Conservation (phyloP, 371 early-diverging fungal species). For the Fennellomyces sp. region DNA sequence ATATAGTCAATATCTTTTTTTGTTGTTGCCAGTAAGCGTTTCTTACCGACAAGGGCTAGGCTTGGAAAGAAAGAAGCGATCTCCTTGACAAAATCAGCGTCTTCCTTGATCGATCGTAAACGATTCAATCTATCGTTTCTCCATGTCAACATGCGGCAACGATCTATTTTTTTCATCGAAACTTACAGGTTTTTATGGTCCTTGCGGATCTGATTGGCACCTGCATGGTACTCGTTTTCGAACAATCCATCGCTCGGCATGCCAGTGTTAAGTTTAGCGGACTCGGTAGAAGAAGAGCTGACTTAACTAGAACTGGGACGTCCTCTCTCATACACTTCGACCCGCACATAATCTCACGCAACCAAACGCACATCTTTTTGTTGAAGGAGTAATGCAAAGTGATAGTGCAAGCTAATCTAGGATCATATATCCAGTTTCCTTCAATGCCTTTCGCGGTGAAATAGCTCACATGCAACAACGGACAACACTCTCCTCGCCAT, state of each 20-base stretch:
- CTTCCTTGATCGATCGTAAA: constrained; percentile 77
- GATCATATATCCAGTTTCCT: no score
- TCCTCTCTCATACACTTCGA: no score
- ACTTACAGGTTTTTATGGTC: constrained; percentile 48
- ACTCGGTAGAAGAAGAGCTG: no score
- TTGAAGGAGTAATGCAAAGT: no score
- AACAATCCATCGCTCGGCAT: constrained; percentile 1
- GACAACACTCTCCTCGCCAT: no score
- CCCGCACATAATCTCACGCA: no score
- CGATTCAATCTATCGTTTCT: constrained; percentile 66
- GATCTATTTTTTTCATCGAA: not conserved
- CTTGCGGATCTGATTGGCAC: constrained; percentile 37
- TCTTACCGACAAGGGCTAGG: constrained; percentile 67
- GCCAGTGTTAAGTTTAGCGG: no score
- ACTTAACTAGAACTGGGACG: no score
- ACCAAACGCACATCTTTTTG: no score
- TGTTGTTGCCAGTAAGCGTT: not conserved
- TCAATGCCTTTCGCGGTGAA: no score
- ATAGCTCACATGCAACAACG: no score
- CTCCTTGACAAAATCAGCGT: constrained; percentile 70
- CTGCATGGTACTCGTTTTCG: constrained; percentile 16
- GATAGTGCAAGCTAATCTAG: no score
- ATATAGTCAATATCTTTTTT: not conserved
- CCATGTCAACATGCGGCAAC: not conserved
- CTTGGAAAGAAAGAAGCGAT: constrained; percentile 57